Percentiles rank a stretch among this genome's conserved stretches.
These are phyloP conservation scores for Epichloe glyceriae DNA, from an alignment of 2,329 filamentous ascomycete genomes.

Conservation along the genomic window DNA sequence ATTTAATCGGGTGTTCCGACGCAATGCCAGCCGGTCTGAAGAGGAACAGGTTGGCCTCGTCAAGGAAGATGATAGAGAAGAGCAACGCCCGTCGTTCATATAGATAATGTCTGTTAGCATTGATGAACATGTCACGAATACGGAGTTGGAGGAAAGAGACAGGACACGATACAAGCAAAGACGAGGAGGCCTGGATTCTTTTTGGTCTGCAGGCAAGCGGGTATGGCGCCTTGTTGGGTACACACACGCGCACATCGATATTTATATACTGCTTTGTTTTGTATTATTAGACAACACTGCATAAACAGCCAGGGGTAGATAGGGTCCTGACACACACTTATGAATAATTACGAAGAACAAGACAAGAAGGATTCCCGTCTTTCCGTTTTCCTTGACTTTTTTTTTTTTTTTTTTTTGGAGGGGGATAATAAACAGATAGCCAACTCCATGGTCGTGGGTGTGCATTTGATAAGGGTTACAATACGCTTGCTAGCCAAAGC, in stretches of 20 bases:
- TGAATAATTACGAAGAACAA: background rate
- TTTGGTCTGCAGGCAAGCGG: background rate
- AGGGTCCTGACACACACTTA: background rate
- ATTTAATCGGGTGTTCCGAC: constrained; percentile 70
- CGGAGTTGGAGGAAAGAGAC: background rate
- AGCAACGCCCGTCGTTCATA: background rate
- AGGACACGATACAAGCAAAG: background rate
- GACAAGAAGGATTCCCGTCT: too few species aligned
- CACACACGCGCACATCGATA: background rate
- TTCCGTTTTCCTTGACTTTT: too few species aligned
- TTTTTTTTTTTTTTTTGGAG: too few species aligned
- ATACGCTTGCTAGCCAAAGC: background rate
- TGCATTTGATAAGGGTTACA: background rate
- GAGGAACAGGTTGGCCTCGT: constrained; percentile 76
- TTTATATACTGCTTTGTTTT: background rate
- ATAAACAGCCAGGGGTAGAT: background rate
- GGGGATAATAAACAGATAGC: too few species aligned
- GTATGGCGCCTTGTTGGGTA: background rate
- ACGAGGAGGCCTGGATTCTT: background rate
- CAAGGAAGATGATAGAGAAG: constrained; percentile 33
- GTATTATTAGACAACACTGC: background rate
- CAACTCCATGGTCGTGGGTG: too few species aligned
- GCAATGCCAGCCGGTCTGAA: constrained; percentile 47
- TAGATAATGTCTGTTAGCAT: background rate
- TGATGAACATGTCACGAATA: background rate